Base-by-base conservation (phyloP, 2,329 filamentous ascomycete genomes). In the Mycosphaerella sp. region DNA sequence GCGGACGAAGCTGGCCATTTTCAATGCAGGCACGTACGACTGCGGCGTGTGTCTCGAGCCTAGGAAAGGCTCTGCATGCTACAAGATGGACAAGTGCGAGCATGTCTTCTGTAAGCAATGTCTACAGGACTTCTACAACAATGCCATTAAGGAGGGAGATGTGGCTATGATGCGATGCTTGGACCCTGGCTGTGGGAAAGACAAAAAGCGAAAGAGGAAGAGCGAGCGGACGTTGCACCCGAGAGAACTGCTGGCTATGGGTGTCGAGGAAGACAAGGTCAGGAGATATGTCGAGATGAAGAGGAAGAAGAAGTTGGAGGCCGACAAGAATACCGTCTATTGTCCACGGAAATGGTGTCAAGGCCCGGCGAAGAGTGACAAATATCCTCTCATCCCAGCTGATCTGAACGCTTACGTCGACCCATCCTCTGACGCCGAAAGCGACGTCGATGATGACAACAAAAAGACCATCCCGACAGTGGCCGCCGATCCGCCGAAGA, bases 41-140 rank as follows among this genome's bases (percentile, higher is more conserved):
- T 97, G 92, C 61, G 88, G 86, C 1, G 80, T 97, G 45, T 96
- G 91, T 67, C 72, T 96, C 45, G 92, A 97, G 69, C 90, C 90
- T 0, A 95, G 95, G 71, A 96, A 95, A 69, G 93, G 93, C 1
- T 72, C 75, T 0, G 80, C 77, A 12, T 62, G 93, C 69, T 87
- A 97, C 72, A 81, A 82, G 41, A 84, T 97, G 78, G 72, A 86
- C 44, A 83, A 85, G 55, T 98, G 93, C 69, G 83, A 82, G 0
- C 92, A 98, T 68, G 89, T 97, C 38, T 98, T 97, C 67, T 98
- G 93, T 70, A 74, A 85, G 14, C 72, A 82, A n/a, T 98, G 93
- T 66, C 76, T 98, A 2, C 85, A 88, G 59, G 89, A 92, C 63
- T 96, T 92, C 63, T 97, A 95, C 77, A 89, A 86, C 62, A 85